These are phyloP conservation scores for Candida ascalaphidarum DNA, from an alignment of 805 yeast genomes.

Conservation along the genomic window DNA sequence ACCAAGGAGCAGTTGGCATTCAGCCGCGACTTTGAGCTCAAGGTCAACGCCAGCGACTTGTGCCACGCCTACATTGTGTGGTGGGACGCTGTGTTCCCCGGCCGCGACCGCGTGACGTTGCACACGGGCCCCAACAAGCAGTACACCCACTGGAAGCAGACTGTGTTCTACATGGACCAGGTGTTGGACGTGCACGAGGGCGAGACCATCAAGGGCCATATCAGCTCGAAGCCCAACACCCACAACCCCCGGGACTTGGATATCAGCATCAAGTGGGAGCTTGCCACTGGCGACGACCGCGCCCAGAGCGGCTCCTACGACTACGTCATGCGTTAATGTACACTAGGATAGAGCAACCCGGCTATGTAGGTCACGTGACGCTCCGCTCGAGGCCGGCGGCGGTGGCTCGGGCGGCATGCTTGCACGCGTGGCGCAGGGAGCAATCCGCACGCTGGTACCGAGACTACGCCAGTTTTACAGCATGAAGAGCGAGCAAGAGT, in stretches of 20 bases:
- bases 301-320: constrained; percentile 50
- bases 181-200: constrained; percentile 71
- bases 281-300: constrained; percentile 42
- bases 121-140: constrained; percentile 92
- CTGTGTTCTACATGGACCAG: constrained; percentile 83
- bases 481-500: constrained; percentile 51
- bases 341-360: too few species aligned
- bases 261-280: constrained; percentile 58
- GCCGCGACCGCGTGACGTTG: constrained; percentile 57
- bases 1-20: constrained; percentile 76
- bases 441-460: too few species aligned
- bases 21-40: constrained; percentile 56
- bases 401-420: too few species aligned
- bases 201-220: constrained; percentile 62
- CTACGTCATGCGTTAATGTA: constrained; percentile 72
- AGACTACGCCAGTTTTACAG: too few species aligned
- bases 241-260: constrained; percentile 86
- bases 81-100: constrained; percentile 91
- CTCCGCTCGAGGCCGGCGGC: too few species aligned
- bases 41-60: constrained; percentile 69
- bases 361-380: too few species aligned
- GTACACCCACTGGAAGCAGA: constrained; percentile 98
- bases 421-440: too few species aligned
- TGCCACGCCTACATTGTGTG: constrained; percentile 88
- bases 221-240: constrained; percentile 70